phyloP scores from a whole-genome alignment of 2,329 filamentous ascomycete species.

The Cladosporium sp. region DNA sequence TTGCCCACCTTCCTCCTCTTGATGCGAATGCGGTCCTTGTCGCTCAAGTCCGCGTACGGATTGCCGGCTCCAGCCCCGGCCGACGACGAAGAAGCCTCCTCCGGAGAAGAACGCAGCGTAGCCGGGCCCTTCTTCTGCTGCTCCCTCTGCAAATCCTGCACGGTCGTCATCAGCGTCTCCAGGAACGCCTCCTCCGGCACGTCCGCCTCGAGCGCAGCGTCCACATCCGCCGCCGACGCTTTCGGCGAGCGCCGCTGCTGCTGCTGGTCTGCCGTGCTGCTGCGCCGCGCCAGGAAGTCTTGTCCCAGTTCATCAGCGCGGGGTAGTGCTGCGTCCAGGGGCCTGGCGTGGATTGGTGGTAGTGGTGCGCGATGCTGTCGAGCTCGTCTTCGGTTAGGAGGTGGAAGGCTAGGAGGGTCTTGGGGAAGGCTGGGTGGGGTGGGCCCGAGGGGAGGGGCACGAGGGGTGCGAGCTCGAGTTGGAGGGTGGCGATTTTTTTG shows the following conservation, averaged over 20 bases:
- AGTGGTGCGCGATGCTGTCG: constrained; percentile 69
- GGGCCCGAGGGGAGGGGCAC: constrained; percentile 57
- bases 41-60: constrained; percentile 35
- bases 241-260: constrained; percentile 7
- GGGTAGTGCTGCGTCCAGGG: constrained; percentile 63
- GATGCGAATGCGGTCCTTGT: constrained; percentile 43
- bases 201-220: constrained; percentile 8
- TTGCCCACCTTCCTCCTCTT: constrained; percentile 71
- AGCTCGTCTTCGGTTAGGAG: constrained; percentile 70
- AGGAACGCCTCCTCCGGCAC: constrained; percentile 11
- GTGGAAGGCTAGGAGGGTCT: constrained; percentile 69
- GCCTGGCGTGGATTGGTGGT: constrained; percentile 66
- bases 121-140: neutral
- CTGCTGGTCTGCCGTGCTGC: no score
- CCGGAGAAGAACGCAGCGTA: neutral
- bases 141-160: constrained; percentile 40
- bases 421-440: constrained; percentile 66
- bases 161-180: constrained; percentile 32
- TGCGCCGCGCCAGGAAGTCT: constrained; percentile 37
- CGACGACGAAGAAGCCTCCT: neutral
- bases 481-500: constrained; percentile 65
- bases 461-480: constrained; percentile 65
- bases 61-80: constrained; percentile 2
- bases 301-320: constrained; percentile 64
- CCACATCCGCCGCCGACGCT: constrained; percentile 14